These are phyloP conservation scores for Blastobotrys persicus DNA, from an alignment of 1,139 yeast genomes.

Conservation along the genomic window DNA sequence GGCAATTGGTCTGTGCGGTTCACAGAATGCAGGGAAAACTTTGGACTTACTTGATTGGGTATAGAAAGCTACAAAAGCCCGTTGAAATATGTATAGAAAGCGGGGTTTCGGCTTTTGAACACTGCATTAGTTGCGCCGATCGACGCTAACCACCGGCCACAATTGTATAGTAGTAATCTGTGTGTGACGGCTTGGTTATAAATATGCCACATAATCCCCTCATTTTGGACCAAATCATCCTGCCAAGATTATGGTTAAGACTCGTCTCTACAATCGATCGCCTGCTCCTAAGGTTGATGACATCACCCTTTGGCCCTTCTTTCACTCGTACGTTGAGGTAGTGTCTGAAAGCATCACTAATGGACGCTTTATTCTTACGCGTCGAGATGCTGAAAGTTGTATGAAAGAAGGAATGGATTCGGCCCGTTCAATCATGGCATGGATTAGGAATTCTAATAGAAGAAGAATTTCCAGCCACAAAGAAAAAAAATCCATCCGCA, in stretches of 20 bases:
- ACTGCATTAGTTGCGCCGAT: neutral
- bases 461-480: neutral
- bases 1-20: too few relatives aligned
- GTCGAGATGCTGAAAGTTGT: neutral
- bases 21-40: too few relatives aligned
- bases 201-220: neutral
- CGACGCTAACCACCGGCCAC: too few relatives aligned
- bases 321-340: neutral
- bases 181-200: too few relatives aligned
- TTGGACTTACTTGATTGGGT: too few relatives aligned
- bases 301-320: neutral
- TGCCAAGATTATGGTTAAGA: neutral
- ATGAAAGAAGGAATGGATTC: neutral
- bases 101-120: neutral
- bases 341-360: neutral
- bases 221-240: too few relatives aligned
- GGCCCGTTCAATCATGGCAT: neutral
- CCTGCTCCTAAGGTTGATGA: constrained; percentile 1
- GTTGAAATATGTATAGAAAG: too few relatives aligned
- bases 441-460: neutral
- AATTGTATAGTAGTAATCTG: too few relatives aligned
- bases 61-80: too few relatives aligned
- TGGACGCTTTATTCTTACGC: neutral
- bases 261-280: neutral
- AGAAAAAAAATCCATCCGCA: neutral